These are phyloP conservation scores for Sequoia sempervirens DNA, from an alignment of 75 land plant species.

Conservation along the genomic window DNA sequence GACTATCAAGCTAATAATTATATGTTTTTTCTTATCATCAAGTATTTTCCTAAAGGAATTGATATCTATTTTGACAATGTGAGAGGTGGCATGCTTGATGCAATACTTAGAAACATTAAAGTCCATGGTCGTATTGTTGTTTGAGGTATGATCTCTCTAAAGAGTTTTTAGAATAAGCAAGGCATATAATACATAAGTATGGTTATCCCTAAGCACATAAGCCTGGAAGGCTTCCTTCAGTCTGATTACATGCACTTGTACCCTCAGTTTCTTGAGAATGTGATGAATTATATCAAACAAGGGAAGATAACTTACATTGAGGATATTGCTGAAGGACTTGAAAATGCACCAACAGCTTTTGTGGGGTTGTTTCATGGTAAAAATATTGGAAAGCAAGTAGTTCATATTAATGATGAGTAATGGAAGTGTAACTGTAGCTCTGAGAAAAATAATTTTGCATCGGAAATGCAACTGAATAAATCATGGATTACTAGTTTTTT, in stretches of 20 bases:
- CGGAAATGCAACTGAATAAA: not conserved
- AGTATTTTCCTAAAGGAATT: slow-evolving; percentile 30
- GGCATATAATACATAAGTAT: not conserved
- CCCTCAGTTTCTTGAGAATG: slow-evolving; percentile 39
- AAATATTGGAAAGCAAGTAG: slow-evolving; percentile 75
- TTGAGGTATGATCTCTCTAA: slow-evolving; percentile 21
- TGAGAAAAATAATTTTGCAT: not conserved
- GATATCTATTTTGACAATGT: slow-evolving; percentile 29
- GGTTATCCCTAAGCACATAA: not conserved
- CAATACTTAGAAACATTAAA: slow-evolving; percentile 15
- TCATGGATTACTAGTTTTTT: not conserved
- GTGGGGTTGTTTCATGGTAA: slow-evolving; percentile 61
- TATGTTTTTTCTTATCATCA: slow-evolving; percentile 9
- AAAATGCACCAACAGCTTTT: slow-evolving; percentile 65
- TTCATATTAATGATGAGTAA: slow-evolving; percentile 14
- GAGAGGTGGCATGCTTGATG: slow-evolving; percentile 21
- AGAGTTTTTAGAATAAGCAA: not conserved
- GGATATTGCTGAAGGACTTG: slow-evolving; percentile 61
- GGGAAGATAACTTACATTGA: slow-evolving; percentile 62
- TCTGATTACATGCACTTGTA: slow-evolving; percentile 40
- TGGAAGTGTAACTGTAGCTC: not conserved
- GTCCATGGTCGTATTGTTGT: slow-evolving; percentile 19
- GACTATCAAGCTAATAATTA: not conserved
- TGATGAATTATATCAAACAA: slow-evolving; percentile 27
- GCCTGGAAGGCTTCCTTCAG: slow-evolving; percentile 40